These are phyloP conservation scores for Cystobasidium sp. DNA, from an alignment of 1,284 basidiomycete genomes.

Conservation along the genomic window DNA sequence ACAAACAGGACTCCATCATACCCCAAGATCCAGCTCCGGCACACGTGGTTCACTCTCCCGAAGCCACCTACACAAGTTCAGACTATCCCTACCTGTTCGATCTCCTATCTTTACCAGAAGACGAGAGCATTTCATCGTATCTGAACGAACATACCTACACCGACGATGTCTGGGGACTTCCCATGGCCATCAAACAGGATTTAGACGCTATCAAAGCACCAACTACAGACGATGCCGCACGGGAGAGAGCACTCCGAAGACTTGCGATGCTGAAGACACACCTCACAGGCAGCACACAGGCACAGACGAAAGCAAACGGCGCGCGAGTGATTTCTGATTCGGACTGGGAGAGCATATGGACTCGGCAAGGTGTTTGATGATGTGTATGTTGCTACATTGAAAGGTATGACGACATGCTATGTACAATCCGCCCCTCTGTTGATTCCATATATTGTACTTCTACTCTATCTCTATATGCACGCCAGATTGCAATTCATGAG, in stretches of 20 bases:
- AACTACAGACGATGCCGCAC: not conserved
- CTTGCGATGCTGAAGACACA: conserved; percentile 37
- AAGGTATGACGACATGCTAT: not conserved
- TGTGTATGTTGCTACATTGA: not conserved
- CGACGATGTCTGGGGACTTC: conserved; percentile 43
- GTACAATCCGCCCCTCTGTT: not conserved
- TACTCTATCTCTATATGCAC: no score
- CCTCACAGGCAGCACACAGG: not conserved
- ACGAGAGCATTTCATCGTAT: conserved; percentile 28
- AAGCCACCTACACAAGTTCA: not conserved
- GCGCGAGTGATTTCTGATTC: not conserved
- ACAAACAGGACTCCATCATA: not conserved
- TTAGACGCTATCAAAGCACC: conserved; percentile 16
- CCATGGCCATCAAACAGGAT: conserved; percentile 28
- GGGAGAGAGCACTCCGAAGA: conserved; percentile 28
- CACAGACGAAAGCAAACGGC: not conserved
- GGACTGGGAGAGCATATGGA: conserved; percentile 32
- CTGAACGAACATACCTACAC: conserved; percentile 32
- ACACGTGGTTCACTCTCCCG: not conserved
- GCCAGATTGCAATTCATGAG: no score
- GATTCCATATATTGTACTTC: not conserved
- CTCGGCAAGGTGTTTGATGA: not conserved
- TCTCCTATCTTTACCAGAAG: conserved; percentile 30
- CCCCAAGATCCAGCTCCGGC: conserved; percentile 22
- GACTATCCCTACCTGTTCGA: conserved; percentile 34